Conservation (phyloP, 345 rosid species). For the Rhodamnia rubescens region DNA sequence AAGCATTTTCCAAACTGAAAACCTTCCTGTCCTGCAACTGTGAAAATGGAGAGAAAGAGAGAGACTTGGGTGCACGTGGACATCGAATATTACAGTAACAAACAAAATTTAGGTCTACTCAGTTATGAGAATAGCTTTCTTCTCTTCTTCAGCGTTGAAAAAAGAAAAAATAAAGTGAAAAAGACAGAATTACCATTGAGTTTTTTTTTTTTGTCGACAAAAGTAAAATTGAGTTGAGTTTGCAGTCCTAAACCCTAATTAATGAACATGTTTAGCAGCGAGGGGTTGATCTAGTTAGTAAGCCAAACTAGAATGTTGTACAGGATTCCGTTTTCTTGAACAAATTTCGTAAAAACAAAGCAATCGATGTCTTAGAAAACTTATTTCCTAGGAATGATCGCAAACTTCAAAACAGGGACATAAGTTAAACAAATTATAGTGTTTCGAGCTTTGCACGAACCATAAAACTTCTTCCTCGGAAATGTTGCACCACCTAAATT, state of each 20-base stretch:
- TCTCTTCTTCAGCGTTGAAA: neutral
- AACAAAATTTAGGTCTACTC: neutral
- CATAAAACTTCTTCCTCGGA: neutral
- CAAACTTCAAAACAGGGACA: slow-evolving; percentile 4
- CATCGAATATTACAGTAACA: neutral
- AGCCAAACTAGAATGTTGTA: neutral
- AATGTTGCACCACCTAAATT: neutral
- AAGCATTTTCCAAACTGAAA: neutral
- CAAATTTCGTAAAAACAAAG: no score
- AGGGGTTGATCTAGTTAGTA: neutral
- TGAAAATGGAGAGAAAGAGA: neutral
- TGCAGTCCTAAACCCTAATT: neutral
- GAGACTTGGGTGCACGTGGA: neutral
- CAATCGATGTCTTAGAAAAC: neutral
- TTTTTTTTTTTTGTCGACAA: no score
- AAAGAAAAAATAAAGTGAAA: neutral
- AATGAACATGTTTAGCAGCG: neutral
- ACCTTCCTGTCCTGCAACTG: neutral
- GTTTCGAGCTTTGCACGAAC: neutral
- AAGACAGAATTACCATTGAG: no score
- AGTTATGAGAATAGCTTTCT: neutral
- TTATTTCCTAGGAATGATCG: neutral
- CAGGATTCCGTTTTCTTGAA: no score
- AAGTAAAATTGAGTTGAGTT: no score
- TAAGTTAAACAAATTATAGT: neutral